These are phyloP conservation scores for Cercospora sojina DNA, from an alignment of 2,329 filamentous ascomycete species.

Conservation along the genomic window DNA sequence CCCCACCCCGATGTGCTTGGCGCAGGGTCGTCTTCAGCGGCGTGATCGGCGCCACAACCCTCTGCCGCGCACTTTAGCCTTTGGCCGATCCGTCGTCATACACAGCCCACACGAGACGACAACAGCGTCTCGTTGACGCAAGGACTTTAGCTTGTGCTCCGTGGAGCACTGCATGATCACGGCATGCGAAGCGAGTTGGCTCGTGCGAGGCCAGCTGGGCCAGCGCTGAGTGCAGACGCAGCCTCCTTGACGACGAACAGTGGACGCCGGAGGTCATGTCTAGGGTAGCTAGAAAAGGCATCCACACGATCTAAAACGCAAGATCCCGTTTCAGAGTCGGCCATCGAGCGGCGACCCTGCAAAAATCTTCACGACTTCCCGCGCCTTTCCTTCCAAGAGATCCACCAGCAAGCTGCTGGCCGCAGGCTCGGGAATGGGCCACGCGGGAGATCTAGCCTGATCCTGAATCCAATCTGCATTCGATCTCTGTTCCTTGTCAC, in stretches of 20 bases:
- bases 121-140: not conserved
- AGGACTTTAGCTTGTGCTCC: not conserved
- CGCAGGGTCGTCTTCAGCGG: not conserved
- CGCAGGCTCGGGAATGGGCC: conserved; percentile 9
- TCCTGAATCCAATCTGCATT: conserved; percentile 17
- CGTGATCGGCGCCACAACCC: conserved; percentile 13
- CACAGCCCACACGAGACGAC: not conserved
- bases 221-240: not conserved
- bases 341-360: not conserved
- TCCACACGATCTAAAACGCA: not conserved
- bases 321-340: conserved; percentile 4
- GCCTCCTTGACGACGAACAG: not conserved
- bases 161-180: not conserved
- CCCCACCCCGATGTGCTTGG: not conserved
- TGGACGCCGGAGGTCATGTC: not conserved
- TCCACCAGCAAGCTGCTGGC: not conserved
- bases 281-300: not conserved
- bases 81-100: conserved; percentile 16
- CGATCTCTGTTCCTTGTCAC: conserved; percentile 23
- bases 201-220: not conserved
- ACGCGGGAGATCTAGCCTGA: conserved; percentile 18
- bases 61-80: conserved; percentile 1
- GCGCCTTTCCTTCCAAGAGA: not conserved
- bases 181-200: not conserved
- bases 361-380: conserved; percentile 4